Conservation (phyloP, 257 asterid species). For the Solanum piurae region DNA sequence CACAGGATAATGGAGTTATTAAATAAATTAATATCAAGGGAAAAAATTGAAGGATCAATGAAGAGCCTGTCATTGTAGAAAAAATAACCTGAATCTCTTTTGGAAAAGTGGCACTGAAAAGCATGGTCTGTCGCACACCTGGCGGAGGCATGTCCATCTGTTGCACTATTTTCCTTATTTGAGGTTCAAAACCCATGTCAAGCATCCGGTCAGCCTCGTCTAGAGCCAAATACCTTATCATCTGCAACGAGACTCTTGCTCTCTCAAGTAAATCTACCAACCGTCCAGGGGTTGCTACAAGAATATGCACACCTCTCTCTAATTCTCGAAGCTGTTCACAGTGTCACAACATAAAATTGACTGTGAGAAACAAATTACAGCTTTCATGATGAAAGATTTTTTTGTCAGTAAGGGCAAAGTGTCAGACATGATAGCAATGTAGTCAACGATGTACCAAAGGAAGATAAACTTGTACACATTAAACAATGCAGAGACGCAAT, state of each 20-base stretch:
- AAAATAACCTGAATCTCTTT: conserved; percentile 85
- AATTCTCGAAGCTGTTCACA: conserved; percentile 74
- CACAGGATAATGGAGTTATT: not conserved
- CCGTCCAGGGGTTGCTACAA: conserved; percentile 94
- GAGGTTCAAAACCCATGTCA: conserved; percentile 99
- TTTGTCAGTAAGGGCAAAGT: not conserved
- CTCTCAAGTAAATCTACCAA: conserved; percentile 93
- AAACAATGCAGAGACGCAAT: not conserved
- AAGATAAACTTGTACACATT: not conserved
- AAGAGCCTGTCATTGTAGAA: not conserved
- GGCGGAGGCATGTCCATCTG: conserved; percentile 99
- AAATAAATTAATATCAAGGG: not conserved
- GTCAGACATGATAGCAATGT: not conserved
- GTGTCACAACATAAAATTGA: not conserved
- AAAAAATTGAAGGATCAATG: not conserved
- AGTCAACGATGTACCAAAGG: not conserved
- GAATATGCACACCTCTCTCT: conserved; percentile 90
- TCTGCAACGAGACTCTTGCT: conserved; percentile 85
- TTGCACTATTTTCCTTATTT: conserved; percentile 89
- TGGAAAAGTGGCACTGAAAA: conserved; percentile 95
- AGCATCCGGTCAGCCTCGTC: conserved; percentile 98
- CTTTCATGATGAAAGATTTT: not conserved
- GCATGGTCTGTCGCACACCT: conserved; percentile 82
- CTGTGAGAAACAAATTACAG: not conserved
- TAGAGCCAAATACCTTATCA: conserved; percentile 72